These are phyloP conservation scores for Fragilaria crotonensis DNA, from an alignment of 108 stramenopile genomes.

Conservation along the genomic window DNA sequence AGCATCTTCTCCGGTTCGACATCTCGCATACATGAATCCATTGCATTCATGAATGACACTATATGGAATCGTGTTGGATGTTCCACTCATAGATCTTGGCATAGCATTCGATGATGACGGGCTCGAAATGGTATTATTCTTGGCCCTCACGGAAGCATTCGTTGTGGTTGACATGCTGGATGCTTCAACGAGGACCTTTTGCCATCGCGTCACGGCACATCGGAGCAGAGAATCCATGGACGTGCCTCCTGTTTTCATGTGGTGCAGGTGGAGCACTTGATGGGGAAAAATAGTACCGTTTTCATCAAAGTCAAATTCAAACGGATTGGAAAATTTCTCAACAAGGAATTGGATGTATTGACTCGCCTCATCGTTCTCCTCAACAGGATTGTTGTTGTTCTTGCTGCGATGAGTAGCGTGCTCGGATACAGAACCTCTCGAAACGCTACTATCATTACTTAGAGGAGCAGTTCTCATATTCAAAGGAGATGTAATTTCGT, in stretches of 20 bases:
- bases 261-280: constrained; percentile 76
- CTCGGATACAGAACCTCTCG: too few species aligned
- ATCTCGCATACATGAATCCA: constrained; percentile 12
- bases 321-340: not conserved
- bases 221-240: constrained; percentile 40
- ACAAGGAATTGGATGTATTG: too few species aligned
- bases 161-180: too few species aligned
- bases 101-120: not conserved
- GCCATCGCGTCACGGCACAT: constrained; percentile 43
- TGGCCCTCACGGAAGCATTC: too few species aligned
- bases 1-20: constrained; percentile 10
- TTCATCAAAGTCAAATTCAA: not conserved
- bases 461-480: too few species aligned
- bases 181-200: not conserved
- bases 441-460: too few species aligned
- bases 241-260: constrained; percentile 82
- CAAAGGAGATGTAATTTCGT: too few species aligned
- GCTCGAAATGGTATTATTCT: too few species aligned
- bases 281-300: constrained; percentile 12
- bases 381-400: too few species aligned
- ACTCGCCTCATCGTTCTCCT: too few species aligned
- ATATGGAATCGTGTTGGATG: constrained; percentile 17
- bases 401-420: too few species aligned
- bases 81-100: constrained; percentile 9
- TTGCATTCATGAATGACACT: constrained; percentile 32